Percentiles rank a stretch among this genome's conserved stretches.
phyloP scores from a whole-genome alignment of 371 early-diverging fungal species.

The Circinella umbellata region DNA sequence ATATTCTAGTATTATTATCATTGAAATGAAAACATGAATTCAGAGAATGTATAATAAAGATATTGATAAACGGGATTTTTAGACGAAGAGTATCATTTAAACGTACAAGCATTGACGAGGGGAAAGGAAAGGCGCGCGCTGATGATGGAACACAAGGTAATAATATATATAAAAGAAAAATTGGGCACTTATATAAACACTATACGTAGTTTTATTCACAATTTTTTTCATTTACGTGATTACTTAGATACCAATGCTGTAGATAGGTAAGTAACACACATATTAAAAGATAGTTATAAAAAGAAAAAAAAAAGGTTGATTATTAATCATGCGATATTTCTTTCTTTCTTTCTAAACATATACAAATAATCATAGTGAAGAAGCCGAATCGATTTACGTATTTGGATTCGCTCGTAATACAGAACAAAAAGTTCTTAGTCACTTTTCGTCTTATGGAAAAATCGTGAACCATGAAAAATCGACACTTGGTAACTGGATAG shows the following conservation, averaged over 20 bases:
- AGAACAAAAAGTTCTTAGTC: conserved; percentile 10
- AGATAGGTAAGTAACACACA: too few species aligned
- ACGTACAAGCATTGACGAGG: not conserved
- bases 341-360: not conserved
- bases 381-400: conserved; percentile 13
- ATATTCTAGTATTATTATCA: not conserved
- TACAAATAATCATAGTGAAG: not conserved
- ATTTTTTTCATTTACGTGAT: not conserved
- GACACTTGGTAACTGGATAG: conserved; percentile 10
- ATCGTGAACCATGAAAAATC: conserved; percentile 10
- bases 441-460: conserved; percentile 17
- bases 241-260: not conserved
- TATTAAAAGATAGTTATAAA: too few species aligned
- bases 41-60: too few species aligned
- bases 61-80: not conserved
- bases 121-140: conserved; percentile 5
- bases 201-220: too few species aligned
- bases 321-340: not conserved
- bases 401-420: conserved; percentile 16
- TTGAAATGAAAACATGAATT: too few species aligned
- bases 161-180: too few species aligned
- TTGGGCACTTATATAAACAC: too few species aligned
- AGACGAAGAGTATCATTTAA: conserved; percentile 15
- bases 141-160: not conserved
- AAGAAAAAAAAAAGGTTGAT: not conserved